Base-by-base conservation (phyloP, 208 protist species). In the Leishmania arabica region DNA sequence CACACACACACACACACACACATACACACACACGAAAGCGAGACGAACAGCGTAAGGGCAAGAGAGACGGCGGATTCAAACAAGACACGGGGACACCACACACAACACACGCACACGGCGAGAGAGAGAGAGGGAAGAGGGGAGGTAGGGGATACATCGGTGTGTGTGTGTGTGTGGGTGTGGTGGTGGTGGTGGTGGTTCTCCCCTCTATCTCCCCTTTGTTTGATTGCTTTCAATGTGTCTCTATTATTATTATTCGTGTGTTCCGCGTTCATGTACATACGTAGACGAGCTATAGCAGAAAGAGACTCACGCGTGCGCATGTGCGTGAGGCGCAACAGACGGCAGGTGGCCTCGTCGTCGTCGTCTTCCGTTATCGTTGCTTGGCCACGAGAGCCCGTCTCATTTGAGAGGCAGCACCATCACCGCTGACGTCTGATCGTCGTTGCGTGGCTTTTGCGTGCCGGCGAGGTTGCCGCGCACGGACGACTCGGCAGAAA, bases 351-450 rank as follows among this genome's bases (percentile, higher is more conserved):
- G 7, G 56, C 56, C 56, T n/a, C 51, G 13, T 54, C 51, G 13
- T 54, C 51, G 13, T 54, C 17, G 51, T 31, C 24, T 69, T 17
- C n/a, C 21, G 37, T n/a, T 17, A 13, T 17, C 7, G 17, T 47
- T 70, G 34, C 4, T 78, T 51, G 51, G n/a, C 31, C 11, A 45
- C 54, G 7, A n/a, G 47, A 47, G 56, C 34, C 6, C 19, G 7
- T 45, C 31, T 49, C 31, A 81, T 40, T 69, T 64, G 7, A 81
- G 72, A 13, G 76, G 73, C 53, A 84, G 60, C 81, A 80, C 76
- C 81, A 78, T 85, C 60, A 81, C 82, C 42, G 81, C 82, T 9
- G 56, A 53, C 34, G 45, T 45, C 31, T 42, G 8, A 47, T 9
- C 47, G 47, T 69, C 60, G 27, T 40, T 71, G 42, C 42, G 62